phyloP scores from a whole-genome alignment of 106 monocot genomes.

The Dioscorea dumetorum region DNA sequence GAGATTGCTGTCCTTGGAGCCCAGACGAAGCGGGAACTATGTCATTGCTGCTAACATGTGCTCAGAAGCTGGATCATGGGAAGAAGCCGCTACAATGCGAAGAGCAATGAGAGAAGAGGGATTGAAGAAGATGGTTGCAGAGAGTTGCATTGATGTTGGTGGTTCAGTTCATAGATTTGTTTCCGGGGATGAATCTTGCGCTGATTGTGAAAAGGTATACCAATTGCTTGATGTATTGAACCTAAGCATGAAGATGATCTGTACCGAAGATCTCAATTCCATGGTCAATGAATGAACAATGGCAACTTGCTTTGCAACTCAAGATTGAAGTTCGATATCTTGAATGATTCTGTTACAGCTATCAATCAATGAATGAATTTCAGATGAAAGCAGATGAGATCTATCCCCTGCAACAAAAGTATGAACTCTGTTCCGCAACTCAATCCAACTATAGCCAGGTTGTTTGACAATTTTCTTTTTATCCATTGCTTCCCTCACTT shows the following conservation, averaged over 20 bases:
- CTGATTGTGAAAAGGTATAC: constrained; percentile 1
- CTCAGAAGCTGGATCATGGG: constrained; percentile 58
- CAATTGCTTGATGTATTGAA: constrained; percentile 33
- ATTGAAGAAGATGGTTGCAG: constrained; percentile 59
- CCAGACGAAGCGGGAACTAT: constrained; percentile 53
- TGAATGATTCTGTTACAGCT: constrained; percentile 33
- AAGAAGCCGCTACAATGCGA: constrained; percentile 47
- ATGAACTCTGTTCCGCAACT: constrained; percentile 47
- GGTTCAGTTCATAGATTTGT: constrained; percentile 31
- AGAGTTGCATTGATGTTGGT: constrained; percentile 55
- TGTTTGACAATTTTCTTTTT: constrained; percentile 46
- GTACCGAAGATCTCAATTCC: neutral
- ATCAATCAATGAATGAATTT: constrained; percentile 52
- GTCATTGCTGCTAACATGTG: constrained; percentile 71
- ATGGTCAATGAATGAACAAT: neutral
- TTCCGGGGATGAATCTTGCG: constrained; percentile 34
- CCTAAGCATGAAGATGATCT: constrained; percentile 32
- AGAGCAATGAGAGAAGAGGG: constrained; percentile 56
- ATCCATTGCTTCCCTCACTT: constrained; percentile 63
- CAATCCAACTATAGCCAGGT: constrained; percentile 90
- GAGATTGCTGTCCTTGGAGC: constrained; percentile 53
- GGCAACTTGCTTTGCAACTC: no score
- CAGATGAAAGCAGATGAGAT: constrained; percentile 44
- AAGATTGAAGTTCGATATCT: constrained; percentile 8
- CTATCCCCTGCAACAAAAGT: constrained; percentile 67